Evolutionary conservation across 768 basidiomycete species (phyloP).

Genomic region (Mrakia blollopis): DNA sequence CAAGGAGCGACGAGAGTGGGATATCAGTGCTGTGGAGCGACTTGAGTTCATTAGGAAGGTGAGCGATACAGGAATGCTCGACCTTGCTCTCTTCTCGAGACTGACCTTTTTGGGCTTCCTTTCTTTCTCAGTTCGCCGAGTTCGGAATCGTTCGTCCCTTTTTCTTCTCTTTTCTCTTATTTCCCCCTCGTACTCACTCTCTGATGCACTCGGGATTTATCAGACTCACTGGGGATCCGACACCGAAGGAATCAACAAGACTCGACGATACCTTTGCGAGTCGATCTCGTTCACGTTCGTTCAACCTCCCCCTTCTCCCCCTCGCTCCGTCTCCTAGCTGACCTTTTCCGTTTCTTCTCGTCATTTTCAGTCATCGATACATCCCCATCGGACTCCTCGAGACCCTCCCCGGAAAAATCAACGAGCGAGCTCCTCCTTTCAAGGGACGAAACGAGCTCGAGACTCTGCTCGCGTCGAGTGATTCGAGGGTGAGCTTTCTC

Average conservation of each 20-base stretch:
- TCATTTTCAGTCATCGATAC: conserved; percentile 61
- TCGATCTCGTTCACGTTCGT: conserved; percentile 76
- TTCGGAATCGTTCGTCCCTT: conserved; percentile 27
- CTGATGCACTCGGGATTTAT: not conserved
- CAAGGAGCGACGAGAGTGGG: conserved; percentile 88
- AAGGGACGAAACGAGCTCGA: conserved; percentile 77
- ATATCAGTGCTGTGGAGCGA: conserved; percentile 78
- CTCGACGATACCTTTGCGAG: conserved; percentile 89
- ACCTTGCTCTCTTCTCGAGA: no score
- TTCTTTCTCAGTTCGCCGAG: conserved; percentile 12
- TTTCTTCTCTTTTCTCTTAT: not conserved
- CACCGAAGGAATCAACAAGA: conserved; percentile 70
- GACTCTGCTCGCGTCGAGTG: conserved; percentile 38
- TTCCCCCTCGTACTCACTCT: not conserved
- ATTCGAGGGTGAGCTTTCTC: conserved; percentile 3
- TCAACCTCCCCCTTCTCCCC: not conserved
- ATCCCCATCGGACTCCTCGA: conserved; percentile 90
- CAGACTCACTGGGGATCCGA: conserved; percentile 60
- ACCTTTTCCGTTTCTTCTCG: not conserved
- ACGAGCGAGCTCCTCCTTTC: conserved; percentile 86
- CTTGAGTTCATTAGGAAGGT: conserved; percentile 74
- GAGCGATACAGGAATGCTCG: conserved; percentile 38
- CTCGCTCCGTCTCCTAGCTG: not conserved
- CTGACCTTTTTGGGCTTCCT: not conserved
- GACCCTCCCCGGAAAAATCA: conserved; percentile 68